A percentile compares a stretch with the other conserved stretches of the same genome.
These are phyloP conservation scores for Neurospora discreta DNA, from an alignment of 495 filamentous ascomycete species.

Conservation along the genomic window DNA sequence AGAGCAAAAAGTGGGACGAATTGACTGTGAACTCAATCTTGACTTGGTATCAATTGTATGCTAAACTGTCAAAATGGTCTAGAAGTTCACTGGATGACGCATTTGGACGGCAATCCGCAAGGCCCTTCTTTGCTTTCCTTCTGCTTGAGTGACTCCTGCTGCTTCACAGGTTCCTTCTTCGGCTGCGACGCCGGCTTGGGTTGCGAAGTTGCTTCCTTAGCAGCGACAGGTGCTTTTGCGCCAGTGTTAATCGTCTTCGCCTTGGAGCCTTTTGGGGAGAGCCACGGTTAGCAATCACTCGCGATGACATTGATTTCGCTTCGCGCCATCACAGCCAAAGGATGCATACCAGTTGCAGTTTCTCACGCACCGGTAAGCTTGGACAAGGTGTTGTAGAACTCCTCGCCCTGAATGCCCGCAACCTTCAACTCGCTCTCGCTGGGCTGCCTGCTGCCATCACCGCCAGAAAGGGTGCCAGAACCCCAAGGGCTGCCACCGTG, in stretches of 20 bases:
- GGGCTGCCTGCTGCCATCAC: conserved; percentile 75
- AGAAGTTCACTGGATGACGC: conserved; percentile 8
- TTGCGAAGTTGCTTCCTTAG: not conserved
- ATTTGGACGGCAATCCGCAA: conserved; percentile 13
- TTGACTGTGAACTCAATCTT: not conserved
- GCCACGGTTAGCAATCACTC: conserved; percentile 12
- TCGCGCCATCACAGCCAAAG: conserved; percentile 38
- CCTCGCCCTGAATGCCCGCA: conserved; percentile 70
- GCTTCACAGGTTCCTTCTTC: not conserved
- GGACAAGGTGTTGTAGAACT: conserved; percentile 70
- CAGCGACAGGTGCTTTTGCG: not conserved
- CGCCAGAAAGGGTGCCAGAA: conserved; percentile 79
- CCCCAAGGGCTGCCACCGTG: conserved; percentile 88
- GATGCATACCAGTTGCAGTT: conserved; percentile 37
- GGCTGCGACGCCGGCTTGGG: not conserved
- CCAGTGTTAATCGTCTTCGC: not conserved
- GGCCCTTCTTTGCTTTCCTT: conserved; percentile 10
- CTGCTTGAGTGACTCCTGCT: not conserved
- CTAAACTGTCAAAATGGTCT: not conserved
- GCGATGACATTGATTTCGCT: not conserved
- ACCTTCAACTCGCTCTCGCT: conserved; percentile 60
- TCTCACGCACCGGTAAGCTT: conserved; percentile 60
- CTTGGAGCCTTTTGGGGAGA: not conserved
- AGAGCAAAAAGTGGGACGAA: not conserved
- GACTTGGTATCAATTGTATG: not conserved